Evolutionary conservation across 2,329 filamentous ascomycete species (phyloP).

Genomic region (Gaeumannomyces sp.): DNA sequence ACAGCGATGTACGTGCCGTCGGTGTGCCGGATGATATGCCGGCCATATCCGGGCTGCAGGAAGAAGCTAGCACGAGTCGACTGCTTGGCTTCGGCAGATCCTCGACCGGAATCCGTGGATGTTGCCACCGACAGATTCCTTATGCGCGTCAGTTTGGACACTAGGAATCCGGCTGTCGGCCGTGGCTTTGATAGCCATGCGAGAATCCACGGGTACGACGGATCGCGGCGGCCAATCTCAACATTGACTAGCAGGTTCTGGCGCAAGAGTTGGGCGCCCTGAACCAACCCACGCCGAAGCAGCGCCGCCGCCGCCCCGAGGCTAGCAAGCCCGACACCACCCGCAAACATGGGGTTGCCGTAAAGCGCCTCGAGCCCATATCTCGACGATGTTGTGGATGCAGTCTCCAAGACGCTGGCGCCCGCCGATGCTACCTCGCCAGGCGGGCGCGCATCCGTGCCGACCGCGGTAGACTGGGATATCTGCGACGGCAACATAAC

Average conservation of each 20-base stretch:
- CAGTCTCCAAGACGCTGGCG: conserved; percentile 10
- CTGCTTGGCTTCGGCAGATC: conserved; percentile 46
- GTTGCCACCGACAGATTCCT: conserved; percentile 55
- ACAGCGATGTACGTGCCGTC: conserved; percentile 78
- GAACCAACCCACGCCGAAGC: conserved; percentile 69
- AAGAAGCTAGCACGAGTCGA: conserved; percentile 72
- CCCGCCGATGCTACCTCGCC: conserved; percentile 1
- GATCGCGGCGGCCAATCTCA: conserved; percentile 90
- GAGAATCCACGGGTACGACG: conserved; percentile 89
- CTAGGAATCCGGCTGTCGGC: conserved; percentile 52
- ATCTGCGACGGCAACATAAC: neutral
- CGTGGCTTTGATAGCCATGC: conserved; percentile 89
- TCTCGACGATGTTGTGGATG: conserved; percentile 16
- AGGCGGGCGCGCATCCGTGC: neutral
- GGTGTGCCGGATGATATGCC: conserved; percentile 79
- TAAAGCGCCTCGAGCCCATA: conserved; percentile 53
- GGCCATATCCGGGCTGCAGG: conserved; percentile 84
- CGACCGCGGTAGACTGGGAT: too few species aligned
- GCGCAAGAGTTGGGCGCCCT: conserved; percentile 67
- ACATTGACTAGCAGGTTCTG: conserved; percentile 88
- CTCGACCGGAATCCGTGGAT: conserved; percentile 45
- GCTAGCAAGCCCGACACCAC: conserved; percentile 84
- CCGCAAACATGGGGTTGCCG: conserved; percentile 57
- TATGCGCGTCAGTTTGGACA: conserved; percentile 51
- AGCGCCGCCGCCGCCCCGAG: conserved; percentile 77